Evolutionary conservation across 2,329 filamentous ascomycete species (phyloP), one percentile per base, ranked within the genome.

Genomic region (Elsinoe ampelina): DNA sequence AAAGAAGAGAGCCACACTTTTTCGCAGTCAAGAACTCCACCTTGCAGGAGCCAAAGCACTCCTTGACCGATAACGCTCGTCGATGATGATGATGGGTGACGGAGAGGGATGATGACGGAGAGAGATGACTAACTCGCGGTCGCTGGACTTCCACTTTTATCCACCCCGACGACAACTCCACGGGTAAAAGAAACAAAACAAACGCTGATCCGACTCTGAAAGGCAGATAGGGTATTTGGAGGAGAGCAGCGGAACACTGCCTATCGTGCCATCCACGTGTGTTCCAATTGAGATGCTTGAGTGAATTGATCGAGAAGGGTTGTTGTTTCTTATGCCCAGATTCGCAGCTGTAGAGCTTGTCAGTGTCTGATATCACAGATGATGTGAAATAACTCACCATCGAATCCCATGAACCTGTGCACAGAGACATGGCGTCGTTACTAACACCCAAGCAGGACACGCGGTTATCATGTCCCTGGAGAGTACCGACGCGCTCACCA

Each of bases 321-420:
- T 39, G 38, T 20, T 26, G 58, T 50, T 61, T 52, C 19, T 68
- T 64, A 78, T 72, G 76, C 76, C 76, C 76, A 78, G 66, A 78
- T 76, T 59, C 76, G 75, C 59, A 78, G 70, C 76, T 78, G 64
- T 43, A 48, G 45, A 17, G 36, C 15, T 59, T 50, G 60, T 50
- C 36, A 35, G 19, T 38, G 6, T 15, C 22, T 43, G 36, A n/a
- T 42, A 39, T 52, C 22, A 32, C 17, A 51, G 38, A 7, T 20
- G 13, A 30, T 7, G 15, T 17, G 10, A 26, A 55, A 55, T 63
- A 57, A 81, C 89, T 77, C 82, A 97, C 93, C 80, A 95, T 81
- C 68, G 93, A 96, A 77, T 98, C 93, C 93, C 93, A 98, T 65
- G 93, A 98, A 73, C 93, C 93, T 69, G 93, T 98, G 82, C 93